Evolutionary conservation across 140 eudicot genomes (phyloP).

Genomic region (Ambrosia hybrid): DNA sequence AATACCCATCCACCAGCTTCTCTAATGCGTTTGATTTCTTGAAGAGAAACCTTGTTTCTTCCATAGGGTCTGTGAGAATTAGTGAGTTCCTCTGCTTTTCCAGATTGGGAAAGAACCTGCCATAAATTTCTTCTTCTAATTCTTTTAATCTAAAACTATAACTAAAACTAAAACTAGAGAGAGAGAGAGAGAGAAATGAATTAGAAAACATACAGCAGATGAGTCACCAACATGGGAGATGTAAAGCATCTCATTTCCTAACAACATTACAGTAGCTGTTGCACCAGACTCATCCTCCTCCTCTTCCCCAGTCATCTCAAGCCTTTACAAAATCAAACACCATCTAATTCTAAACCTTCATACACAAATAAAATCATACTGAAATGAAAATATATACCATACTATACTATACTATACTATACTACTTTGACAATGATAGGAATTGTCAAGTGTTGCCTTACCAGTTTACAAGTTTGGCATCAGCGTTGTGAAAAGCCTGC

Average conservation of each 20-base stretch:
- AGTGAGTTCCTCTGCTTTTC: slow-evolving; percentile 84
- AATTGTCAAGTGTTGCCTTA: slow-evolving; percentile 31
- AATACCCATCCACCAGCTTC: slow-evolving; percentile 96
- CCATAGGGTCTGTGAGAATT: slow-evolving; percentile 92
- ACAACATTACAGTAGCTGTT: slow-evolving; percentile 77
- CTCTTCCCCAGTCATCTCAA: slow-evolving; percentile 59
- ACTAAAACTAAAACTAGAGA: not conserved
- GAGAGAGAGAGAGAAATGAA: not conserved
- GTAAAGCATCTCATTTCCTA: slow-evolving; percentile 59
- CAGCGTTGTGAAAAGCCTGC: slow-evolving; percentile 69
- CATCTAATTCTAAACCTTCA: slow-evolving; percentile 70
- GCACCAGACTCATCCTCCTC: slow-evolving; percentile 84
- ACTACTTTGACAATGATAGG: slow-evolving; percentile 27
- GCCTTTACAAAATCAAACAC: slow-evolving; percentile 93
- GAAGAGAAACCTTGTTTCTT: slow-evolving; percentile 69
- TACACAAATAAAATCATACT: slow-evolving; percentile 54
- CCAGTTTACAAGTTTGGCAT: slow-evolving; percentile 72
- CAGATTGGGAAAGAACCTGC: slow-evolving; percentile 86
- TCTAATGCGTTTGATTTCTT: slow-evolving; percentile 78
- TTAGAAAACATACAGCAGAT: slow-evolving; percentile 43
- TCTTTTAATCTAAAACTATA: not conserved
- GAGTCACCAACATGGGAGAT: slow-evolving; percentile 97
- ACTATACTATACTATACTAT: not conserved
- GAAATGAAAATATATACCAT: slow-evolving; percentile 8
- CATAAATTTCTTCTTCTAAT: not conserved